Conservation (phyloP, 2,329 filamentous ascomycete genomes). For the Penicillium paneum region DNA sequence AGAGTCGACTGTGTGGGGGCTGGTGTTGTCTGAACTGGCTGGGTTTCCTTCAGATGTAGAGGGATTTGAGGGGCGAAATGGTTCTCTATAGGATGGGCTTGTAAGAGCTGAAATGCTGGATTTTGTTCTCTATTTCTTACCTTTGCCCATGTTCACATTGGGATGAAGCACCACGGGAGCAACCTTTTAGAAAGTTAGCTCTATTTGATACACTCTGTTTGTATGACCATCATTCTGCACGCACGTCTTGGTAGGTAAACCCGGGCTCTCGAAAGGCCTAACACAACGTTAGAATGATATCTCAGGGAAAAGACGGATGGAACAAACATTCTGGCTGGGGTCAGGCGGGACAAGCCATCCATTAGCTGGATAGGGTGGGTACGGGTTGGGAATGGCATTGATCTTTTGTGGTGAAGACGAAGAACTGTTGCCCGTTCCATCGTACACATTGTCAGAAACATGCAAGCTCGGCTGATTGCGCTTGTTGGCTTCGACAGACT, state of each 20-base stretch:
- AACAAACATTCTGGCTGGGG: conserved; percentile 9
- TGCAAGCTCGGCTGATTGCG: background rate
- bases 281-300: background rate
- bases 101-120: background rate
- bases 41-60: background rate
- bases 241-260: background rate
- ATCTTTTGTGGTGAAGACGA: background rate
- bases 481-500: background rate
- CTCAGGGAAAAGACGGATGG: background rate
- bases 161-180: background rate
- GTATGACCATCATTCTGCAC: background rate
- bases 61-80: background rate
- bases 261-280: background rate
- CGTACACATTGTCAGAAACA: background rate
- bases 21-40: background rate
- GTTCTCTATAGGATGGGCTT: background rate
- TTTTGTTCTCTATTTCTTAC: background rate
- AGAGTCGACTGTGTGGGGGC: background rate
- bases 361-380: background rate
- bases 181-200: background rate
- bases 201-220: background rate
- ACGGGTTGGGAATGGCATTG: background rate
- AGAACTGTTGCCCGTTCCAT: background rate
- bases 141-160: background rate
- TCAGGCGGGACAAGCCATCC: background rate